Conservation (phyloP, 768 basidiomycete species). For the Piloderma croceum region DNA sequence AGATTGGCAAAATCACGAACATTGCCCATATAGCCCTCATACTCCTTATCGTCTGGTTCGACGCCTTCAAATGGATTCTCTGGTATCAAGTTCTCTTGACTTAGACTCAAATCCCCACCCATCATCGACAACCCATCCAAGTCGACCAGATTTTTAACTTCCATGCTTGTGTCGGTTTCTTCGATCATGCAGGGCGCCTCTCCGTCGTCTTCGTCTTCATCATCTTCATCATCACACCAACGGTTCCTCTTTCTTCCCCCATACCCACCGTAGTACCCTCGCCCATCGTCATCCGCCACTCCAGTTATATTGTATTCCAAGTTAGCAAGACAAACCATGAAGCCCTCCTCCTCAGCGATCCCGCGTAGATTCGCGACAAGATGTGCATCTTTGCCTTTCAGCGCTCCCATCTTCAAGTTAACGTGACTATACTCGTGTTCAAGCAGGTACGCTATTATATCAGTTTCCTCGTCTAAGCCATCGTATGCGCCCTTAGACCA, state of each 20-base stretch:
- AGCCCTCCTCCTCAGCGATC: conserved; percentile 29
- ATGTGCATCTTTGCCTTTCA: conserved; percentile 38
- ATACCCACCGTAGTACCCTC: conserved; percentile 8
- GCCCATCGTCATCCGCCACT: conserved; percentile 13
- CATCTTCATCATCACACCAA: conserved; percentile 3
- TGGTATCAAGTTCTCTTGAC: conserved; percentile 28
- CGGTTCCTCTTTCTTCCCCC: conserved; percentile 6
- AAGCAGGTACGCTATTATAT: conserved; percentile 30
- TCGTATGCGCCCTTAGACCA: conserved; percentile 25
- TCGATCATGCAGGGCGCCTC: conserved; percentile 3
- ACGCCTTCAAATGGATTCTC: conserved; percentile 29
- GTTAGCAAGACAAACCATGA: conserved; percentile 32
- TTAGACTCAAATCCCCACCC: conserved; percentile 7
- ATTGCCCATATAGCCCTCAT: conserved; percentile 39
- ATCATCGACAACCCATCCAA: conserved; percentile 24
- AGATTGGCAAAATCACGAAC: conserved; percentile 21
- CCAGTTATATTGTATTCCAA: conserved; percentile 25
- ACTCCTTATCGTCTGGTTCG: conserved; percentile 31
- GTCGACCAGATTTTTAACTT: conserved; percentile 25
- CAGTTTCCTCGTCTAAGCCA: conserved; percentile 15
- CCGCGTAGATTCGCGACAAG: conserved; percentile 25
- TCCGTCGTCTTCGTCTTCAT: conserved; percentile 10
- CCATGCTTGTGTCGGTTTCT: conserved; percentile 11
- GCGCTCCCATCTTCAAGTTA: conserved; percentile 20
- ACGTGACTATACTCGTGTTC: conserved; percentile 29